phyloP scores from a whole-genome alignment of 345 rosid genomes.

The Hibiscus trionum region DNA sequence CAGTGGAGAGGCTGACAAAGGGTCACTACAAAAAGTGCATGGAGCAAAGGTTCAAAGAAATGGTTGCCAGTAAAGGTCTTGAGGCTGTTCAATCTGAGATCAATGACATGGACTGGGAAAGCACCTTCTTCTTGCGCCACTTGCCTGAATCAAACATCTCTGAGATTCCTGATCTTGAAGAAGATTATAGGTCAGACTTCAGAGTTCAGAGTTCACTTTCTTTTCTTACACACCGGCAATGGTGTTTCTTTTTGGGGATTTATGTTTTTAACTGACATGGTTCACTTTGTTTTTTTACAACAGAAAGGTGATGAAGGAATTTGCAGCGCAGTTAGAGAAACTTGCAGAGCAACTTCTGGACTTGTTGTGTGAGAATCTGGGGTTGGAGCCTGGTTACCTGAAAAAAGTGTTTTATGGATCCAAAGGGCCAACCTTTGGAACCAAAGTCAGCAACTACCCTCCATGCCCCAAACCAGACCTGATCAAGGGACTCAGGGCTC shows the following conservation, averaged over 20 bases:
- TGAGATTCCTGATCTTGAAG: conserved; percentile 53
- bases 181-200: conserved; percentile 38
- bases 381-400: conserved; percentile 73
- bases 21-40: conserved; percentile 55
- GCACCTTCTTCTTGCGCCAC: conserved; percentile 66
- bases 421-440: conserved; percentile 69
- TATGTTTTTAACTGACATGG: neutral
- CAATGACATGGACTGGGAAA: conserved; percentile 70
- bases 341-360: conserved; percentile 66
- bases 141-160: conserved; percentile 51
- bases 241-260: neutral
- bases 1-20: conserved; percentile 59
- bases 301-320: conserved; percentile 60
- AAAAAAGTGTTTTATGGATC: conserved; percentile 64
- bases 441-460: conserved; percentile 90
- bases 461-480: conserved; percentile 89
- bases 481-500: conserved; percentile 87
- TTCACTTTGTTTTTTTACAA: neutral
- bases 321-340: conserved; percentile 44
- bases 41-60: conserved; percentile 64
- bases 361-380: conserved; percentile 68
- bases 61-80: conserved; percentile 54
- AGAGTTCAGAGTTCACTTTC: neutral
- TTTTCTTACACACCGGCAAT: too few relatives aligned
- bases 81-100: conserved; percentile 48